Conservation (phyloP, 805 yeast genomes). For the Metschnikowia kofuensis region DNA sequence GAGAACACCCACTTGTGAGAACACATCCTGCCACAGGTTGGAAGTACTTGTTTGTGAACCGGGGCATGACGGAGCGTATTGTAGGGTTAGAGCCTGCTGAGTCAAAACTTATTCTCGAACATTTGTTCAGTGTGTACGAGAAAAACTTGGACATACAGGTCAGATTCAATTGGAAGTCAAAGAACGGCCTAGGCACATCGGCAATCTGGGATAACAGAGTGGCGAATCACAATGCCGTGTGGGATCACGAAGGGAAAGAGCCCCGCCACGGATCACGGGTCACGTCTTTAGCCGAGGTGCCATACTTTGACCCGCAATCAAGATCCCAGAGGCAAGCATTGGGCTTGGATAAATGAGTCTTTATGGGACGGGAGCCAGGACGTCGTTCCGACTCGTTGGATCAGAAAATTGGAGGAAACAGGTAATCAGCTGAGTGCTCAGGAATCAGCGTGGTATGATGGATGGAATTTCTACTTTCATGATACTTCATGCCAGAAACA, state of each 20-base stretch:
- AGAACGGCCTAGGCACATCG: conserved; percentile 40
- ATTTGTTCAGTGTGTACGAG: conserved; percentile 9
- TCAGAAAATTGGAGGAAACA: too few relatives aligned
- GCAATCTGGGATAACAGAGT: conserved; percentile 61
- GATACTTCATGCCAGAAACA: too few relatives aligned
- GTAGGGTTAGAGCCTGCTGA: conserved; percentile 18
- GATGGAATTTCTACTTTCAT: too few relatives aligned
- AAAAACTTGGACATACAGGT: conserved; percentile 48
- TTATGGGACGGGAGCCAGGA: not conserved
- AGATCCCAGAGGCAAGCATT: conserved; percentile 47
- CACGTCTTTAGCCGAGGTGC: conserved; percentile 49
- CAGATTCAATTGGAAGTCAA: conserved; percentile 10
- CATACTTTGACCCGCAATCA: conserved; percentile 46
- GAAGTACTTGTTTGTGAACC: conserved; percentile 25
- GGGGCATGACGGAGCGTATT: conserved; percentile 20
- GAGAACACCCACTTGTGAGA: conserved; percentile 27
- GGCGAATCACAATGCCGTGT: conserved; percentile 50
- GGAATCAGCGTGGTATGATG: too few relatives aligned
- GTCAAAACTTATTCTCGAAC: conserved; percentile 10
- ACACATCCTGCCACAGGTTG: conserved; percentile 31
- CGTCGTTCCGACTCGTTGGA: too few relatives aligned
- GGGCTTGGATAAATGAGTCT: not conserved
- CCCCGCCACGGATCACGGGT: conserved; percentile 38
- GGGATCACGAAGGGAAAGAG: conserved; percentile 43
- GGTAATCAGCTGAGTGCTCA: too few relatives aligned